A percentile compares a stretch with the other conserved stretches of the same genome.
Evolutionary conservation across 768 basidiomycete genomes (phyloP).

Genomic region (Naganishia onofrii): DNA sequence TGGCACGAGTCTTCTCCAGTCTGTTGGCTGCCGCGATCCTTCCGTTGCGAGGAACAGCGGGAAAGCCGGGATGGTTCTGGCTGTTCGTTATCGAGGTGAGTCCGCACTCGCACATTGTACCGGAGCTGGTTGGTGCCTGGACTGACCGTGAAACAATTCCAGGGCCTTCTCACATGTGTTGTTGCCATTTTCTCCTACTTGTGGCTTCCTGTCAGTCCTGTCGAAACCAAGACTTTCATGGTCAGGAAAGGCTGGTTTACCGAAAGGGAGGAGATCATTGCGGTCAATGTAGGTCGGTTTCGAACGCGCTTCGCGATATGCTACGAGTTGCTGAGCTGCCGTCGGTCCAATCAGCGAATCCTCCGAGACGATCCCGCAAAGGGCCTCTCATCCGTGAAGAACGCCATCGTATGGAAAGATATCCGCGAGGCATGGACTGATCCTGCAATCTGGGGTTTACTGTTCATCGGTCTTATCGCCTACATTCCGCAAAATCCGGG

Average conservation of each 20-base stretch:
- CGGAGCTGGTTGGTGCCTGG: neutral
- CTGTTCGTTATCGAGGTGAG: conserved; percentile 24
- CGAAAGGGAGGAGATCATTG: conserved; percentile 63
- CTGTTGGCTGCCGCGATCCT: conserved; percentile 36
- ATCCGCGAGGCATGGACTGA: conserved; percentile 30
- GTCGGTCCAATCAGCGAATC: conserved; percentile 51
- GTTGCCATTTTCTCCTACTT: conserved; percentile 61
- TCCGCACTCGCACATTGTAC: neutral
- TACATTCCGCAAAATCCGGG: conserved; percentile 25
- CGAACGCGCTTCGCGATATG: neutral
- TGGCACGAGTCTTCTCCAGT: conserved; percentile 24
- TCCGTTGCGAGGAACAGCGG: conserved; percentile 29
- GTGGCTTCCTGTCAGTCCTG: conserved; percentile 64
- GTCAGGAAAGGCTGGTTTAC: conserved; percentile 64
- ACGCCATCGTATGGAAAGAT: conserved; percentile 27
- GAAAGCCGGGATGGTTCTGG: conserved; percentile 35
- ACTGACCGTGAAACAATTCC: conserved; percentile 21
- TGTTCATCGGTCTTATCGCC: conserved; percentile 28
- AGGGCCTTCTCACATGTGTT: conserved; percentile 57
- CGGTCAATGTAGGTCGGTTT: conserved; percentile 53
- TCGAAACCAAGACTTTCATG: conserved; percentile 63
- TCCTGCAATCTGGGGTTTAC: conserved; percentile 30
- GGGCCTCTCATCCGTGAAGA: conserved; percentile 45
- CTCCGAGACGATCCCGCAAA: conserved; percentile 67
- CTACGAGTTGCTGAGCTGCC: conserved; percentile 45